These are phyloP conservation scores for Malus fusca DNA, from an alignment of 306 rosid genomes.

Conservation along the genomic window DNA sequence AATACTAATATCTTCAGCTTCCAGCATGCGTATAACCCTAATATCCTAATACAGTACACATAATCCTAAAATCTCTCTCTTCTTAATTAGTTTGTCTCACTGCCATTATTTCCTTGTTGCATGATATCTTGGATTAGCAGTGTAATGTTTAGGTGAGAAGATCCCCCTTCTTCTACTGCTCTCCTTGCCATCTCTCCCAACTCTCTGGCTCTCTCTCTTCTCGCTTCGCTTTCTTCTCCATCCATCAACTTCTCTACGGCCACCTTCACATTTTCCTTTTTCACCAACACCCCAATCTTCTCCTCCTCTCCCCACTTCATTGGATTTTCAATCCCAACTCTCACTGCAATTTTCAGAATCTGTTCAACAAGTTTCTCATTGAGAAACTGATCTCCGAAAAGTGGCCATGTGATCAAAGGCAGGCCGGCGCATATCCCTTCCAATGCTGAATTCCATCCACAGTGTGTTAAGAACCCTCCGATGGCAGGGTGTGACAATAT, in stretches of 20 bases:
- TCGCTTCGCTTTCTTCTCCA: constrained; percentile 8
- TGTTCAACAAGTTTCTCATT: constrained; percentile 27
- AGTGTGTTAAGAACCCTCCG: constrained; percentile 31
- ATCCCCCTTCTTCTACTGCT: constrained; percentile 23
- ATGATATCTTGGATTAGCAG: background rate
- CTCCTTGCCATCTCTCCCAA: constrained; percentile 23
- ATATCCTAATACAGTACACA: too few species aligned
- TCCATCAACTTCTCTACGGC: background rate
- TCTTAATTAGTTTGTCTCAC: too few species aligned
- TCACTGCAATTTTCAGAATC: constrained; percentile 17
- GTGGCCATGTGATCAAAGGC: constrained; percentile 33
- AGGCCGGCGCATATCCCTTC: constrained; percentile 26
- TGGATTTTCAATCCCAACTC: background rate
- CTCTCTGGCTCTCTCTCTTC: constrained; percentile 23
- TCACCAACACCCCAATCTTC: background rate
- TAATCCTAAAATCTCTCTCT: too few species aligned
- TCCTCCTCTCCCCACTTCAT: background rate
- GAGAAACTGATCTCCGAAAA: constrained; percentile 24
- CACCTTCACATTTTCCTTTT: background rate
- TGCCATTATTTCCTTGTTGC: too few species aligned
- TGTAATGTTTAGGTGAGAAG: background rate
- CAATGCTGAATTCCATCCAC: constrained; percentile 35
- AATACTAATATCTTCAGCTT: too few species aligned
- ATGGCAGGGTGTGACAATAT: constrained; percentile 23
- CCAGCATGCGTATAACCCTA: too few species aligned